These are phyloP conservation scores for Boletus subparvulus DNA, from an alignment of 768 basidiomycete species.

Conservation along the genomic window DNA sequence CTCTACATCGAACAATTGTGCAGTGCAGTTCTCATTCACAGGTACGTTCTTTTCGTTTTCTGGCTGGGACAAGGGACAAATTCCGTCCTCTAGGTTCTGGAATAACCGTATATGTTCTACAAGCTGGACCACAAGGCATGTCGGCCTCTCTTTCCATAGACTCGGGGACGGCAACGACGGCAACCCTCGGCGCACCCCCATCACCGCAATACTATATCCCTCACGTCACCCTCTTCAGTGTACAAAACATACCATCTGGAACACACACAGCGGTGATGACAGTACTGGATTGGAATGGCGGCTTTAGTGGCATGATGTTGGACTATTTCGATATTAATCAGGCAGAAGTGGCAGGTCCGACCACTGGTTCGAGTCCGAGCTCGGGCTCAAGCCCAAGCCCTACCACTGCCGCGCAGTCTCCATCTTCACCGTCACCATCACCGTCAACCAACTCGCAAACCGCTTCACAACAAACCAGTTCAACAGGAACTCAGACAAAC, in stretches of 20 bases:
- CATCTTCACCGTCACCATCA: constrained; percentile 3
- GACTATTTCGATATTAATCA: constrained; percentile 29
- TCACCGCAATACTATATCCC: constrained; percentile 27
- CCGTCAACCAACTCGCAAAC: not conserved
- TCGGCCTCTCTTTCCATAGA: constrained; percentile 28
- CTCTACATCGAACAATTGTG: constrained; percentile 21
- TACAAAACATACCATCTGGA: constrained; percentile 24
- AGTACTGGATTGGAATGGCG: constrained; percentile 25
- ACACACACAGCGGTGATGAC: constrained; percentile 25
- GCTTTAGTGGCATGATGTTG: constrained; percentile 30
- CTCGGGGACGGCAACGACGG: constrained; percentile 20
- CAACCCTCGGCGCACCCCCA: constrained; percentile 22
- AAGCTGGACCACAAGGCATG: constrained; percentile 28
- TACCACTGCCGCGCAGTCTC: constrained; percentile 1
- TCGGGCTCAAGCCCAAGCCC: not conserved
- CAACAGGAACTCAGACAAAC: not conserved
- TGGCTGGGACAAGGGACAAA: not conserved
- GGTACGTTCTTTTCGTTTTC: constrained; percentile 3
- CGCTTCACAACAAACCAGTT: not conserved
- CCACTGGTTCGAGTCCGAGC: not conserved
- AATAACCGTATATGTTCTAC: constrained; percentile 30
- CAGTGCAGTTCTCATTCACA: constrained; percentile 26
- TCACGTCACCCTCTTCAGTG: constrained; percentile 17
- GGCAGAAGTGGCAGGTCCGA: constrained; percentile 11
- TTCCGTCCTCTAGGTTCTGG: constrained; percentile 21